These are phyloP conservation scores for Crithidia acanthocephali DNA, from an alignment of 208 protist species.

Conservation along the genomic window DNA sequence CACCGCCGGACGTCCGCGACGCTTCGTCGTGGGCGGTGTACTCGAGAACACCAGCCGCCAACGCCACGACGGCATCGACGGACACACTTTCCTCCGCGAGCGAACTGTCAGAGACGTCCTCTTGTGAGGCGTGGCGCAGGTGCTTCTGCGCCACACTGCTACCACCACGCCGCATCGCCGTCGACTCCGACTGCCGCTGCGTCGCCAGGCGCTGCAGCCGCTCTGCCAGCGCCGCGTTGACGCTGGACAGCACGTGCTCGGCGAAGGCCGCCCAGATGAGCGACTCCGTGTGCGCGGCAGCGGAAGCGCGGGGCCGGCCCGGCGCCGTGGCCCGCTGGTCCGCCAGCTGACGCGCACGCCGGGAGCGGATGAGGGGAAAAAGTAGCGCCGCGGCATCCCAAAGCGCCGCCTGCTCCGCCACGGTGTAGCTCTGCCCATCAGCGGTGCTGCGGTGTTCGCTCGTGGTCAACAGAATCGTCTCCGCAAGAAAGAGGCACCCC, in stretches of 20 bases:
- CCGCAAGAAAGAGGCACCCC: constrained; percentile 56
- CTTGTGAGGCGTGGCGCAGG: not conserved
- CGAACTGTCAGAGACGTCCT: not conserved
- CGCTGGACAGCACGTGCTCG: constrained; percentile 21
- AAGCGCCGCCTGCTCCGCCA: constrained; percentile 36
- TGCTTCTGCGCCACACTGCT: not conserved
- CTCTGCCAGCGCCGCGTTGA: constrained; percentile 29
- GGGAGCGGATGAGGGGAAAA: constrained; percentile 39
- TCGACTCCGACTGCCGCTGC: constrained; percentile 20
- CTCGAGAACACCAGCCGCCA: constrained; percentile 23
- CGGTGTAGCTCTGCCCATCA: constrained; percentile 11
- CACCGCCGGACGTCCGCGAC: constrained; percentile 35
- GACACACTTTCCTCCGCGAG: not conserved
- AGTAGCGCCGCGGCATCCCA: constrained; percentile 54
- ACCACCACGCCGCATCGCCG: constrained; percentile 24
- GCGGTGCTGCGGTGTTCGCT: not conserved
- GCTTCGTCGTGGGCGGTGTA: constrained; percentile 24
- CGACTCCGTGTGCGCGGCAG: constrained; percentile 18
- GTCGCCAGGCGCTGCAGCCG: constrained; percentile 23
- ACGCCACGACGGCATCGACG: constrained; percentile 14
- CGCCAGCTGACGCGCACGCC: constrained; percentile 25
- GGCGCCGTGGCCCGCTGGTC: not conserved
- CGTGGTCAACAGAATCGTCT: constrained; percentile 48
- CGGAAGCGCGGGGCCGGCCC: not conserved
- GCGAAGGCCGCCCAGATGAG: constrained; percentile 31